Percentiles rank a stretch among this genome's conserved stretches.
These are phyloP conservation scores for Stachybotrys echinatus DNA, from an alignment of 2,329 filamentous ascomycete genomes.

Conservation along the genomic window DNA sequence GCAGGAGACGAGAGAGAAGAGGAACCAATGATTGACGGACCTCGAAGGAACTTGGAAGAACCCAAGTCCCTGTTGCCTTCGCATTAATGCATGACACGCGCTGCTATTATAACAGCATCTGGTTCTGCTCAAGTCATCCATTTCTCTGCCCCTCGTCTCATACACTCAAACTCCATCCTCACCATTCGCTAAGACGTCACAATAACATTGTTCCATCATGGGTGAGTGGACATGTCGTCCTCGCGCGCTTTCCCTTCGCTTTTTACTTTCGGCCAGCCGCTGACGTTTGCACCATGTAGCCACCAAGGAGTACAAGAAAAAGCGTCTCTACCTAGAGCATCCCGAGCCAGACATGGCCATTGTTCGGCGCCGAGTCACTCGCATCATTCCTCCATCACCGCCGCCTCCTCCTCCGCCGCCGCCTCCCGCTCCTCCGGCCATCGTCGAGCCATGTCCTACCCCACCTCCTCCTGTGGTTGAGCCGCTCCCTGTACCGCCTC, in stretches of 20 bases:
- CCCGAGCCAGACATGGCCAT: slow-evolving; percentile 31
- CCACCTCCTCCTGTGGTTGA: slow-evolving; percentile 13
- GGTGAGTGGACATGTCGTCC: slow-evolving; percentile 11
- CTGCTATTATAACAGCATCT: slow-evolving; percentile 1
- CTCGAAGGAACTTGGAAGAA: too few species aligned
- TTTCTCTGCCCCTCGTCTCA: background rate
- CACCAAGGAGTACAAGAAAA: slow-evolving; percentile 28
- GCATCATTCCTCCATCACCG: slow-evolving; percentile 28
- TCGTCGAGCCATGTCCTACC: slow-evolving; percentile 16
- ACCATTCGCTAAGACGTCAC: too few species aligned
- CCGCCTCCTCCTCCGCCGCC: slow-evolving; percentile 21
- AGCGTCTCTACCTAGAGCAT: slow-evolving; percentile 36
- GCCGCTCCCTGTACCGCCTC: slow-evolving; percentile 10
- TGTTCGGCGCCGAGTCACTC: slow-evolving; percentile 30
- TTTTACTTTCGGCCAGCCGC: slow-evolving; percentile 10
- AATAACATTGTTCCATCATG: slow-evolving; percentile 9
- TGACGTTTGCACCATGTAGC: slow-evolving; percentile 17
- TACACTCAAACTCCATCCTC: too few species aligned
- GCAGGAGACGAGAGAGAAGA: background rate
- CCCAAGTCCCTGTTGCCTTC: background rate
- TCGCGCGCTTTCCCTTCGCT: too few species aligned
- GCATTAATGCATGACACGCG: background rate
- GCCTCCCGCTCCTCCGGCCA: slow-evolving; percentile 13
- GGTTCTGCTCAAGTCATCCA: background rate
- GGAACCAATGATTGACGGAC: too few species aligned